Percentiles rank a stretch among this genome's conserved stretches.
Conservation (phyloP, 129 eudicot genomes). For the Helichrysum umbraculigerum region DNA sequence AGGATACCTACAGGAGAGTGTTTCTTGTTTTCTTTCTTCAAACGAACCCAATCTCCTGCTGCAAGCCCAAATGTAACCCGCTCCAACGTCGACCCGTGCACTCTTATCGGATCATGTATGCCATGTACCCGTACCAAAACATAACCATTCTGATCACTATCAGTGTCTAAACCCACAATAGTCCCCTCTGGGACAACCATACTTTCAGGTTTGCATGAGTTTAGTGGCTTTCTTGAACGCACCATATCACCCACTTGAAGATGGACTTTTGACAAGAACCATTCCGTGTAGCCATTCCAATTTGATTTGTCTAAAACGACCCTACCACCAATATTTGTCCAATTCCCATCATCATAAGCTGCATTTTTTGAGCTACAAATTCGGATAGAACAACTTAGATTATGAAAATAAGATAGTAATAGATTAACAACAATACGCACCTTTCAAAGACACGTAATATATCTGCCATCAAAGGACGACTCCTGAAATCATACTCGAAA, state of each 20-base stretch:
- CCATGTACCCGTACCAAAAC: constrained; percentile 76
- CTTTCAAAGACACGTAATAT: constrained; percentile 71
- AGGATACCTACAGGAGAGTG: constrained; percentile 85
- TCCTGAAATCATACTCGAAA: constrained; percentile 84
- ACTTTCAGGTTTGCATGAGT: constrained; percentile 61
- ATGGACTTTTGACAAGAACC: constrained; percentile 79
- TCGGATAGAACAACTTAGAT: background rate
- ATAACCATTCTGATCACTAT: constrained; percentile 29
- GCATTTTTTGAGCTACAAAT: constrained; percentile 65
- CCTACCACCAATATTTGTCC: constrained; percentile 43
- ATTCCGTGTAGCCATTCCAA: constrained; percentile 60
- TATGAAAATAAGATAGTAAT: background rate
- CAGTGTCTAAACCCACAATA: constrained; percentile 1
- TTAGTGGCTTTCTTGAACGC: constrained; percentile 75
- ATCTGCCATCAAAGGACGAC: constrained; percentile 85
- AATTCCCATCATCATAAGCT: constrained; percentile 43
- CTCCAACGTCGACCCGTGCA: constrained; percentile 65
- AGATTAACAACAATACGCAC: constrained; percentile 28
- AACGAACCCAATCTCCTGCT: constrained; percentile 86
- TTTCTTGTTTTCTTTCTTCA: constrained; percentile 60
- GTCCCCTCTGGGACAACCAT: constrained; percentile 7
- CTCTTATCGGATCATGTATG: constrained; percentile 76
- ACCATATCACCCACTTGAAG: constrained; percentile 81
- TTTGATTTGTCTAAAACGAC: constrained; percentile 36
- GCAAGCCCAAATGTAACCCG: constrained; percentile 82